Conservation (phyloP, 345 rosid species). For the Corchorus olitorius region DNA sequence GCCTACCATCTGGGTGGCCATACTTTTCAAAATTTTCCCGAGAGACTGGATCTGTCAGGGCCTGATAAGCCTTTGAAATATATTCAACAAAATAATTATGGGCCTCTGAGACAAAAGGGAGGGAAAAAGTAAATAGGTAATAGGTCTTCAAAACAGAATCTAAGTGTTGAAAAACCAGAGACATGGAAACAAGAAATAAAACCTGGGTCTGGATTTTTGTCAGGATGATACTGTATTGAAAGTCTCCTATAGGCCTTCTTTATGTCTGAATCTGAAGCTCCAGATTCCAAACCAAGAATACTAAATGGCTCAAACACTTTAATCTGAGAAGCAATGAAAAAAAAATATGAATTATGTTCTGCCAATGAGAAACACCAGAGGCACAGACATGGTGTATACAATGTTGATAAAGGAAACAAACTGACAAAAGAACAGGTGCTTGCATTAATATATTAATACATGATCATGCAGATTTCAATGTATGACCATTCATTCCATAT, state of each 20-base stretch:
- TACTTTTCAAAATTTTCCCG: conserved; percentile 98
- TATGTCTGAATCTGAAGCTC: conserved; percentile 84
- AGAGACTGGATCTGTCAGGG: conserved; percentile 87
- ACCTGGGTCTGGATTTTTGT: conserved; percentile 99
- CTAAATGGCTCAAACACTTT: conserved; percentile 89
- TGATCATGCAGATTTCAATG: background rate
- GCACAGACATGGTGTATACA: background rate
- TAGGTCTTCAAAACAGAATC: background rate
- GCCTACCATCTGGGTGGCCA: conserved; percentile 99
- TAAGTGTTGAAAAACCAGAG: background rate
- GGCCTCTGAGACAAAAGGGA: conserved; percentile 58
- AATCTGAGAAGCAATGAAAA: conserved; percentile 44
- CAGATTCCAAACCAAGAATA: conserved; percentile 81
- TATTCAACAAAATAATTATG: conserved; percentile 80
- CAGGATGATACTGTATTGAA: conserved; percentile 94
- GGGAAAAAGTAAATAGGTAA: background rate
- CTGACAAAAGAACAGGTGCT: background rate
- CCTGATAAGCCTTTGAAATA: conserved; percentile 97
- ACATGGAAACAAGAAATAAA: conserved; percentile 25
- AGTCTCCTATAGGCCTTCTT: conserved; percentile 94
- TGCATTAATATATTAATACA: conserved; percentile 8
- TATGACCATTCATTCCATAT: background rate
- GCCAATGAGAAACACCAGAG: background rate
- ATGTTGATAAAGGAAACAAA: background rate
- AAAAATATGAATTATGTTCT: conserved; percentile 6